Evolutionary conservation across 2,329 filamentous ascomycete genomes (phyloP).

Genomic region (Ophiostoma ips): DNA sequence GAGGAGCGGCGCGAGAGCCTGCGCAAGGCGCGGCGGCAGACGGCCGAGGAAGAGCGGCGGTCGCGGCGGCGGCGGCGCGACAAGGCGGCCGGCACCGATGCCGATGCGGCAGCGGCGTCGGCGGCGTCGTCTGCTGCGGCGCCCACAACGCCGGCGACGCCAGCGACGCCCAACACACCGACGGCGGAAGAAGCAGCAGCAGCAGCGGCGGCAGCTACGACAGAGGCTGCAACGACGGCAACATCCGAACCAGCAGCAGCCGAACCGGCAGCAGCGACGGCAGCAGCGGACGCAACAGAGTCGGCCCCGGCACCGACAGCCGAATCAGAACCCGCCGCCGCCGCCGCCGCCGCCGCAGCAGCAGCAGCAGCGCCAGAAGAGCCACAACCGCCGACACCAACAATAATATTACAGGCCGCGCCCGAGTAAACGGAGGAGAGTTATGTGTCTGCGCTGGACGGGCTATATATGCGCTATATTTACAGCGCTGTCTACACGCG

Average conservation of each 20-base stretch:
- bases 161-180: neutral
- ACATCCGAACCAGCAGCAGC: neutral
- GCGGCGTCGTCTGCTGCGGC: neutral
- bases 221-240: neutral
- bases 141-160: neutral
- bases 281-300: neutral
- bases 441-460: too few species aligned
- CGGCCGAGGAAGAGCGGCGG: slow-evolving; percentile 64
- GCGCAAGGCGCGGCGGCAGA: slow-evolving; percentile 49
- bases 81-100: slow-evolving; percentile 31
- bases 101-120: slow-evolving; percentile 24
- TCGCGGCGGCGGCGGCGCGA: slow-evolving; percentile 53
- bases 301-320: too few species aligned
- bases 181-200: neutral
- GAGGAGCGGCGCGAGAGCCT: slow-evolving; percentile 45
- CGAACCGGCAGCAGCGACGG: neutral
- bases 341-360: too few species aligned
- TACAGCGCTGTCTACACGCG: too few species aligned
- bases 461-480: too few species aligned
- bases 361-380: too few species aligned
- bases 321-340: too few species aligned
- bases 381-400: too few species aligned
- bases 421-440: too few species aligned
- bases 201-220: neutral
- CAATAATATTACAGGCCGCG: too few species aligned